These are phyloP conservation scores for Boletellus deceptivus DNA, from an alignment of 1,284 basidiomycete species.

Conservation along the genomic window DNA sequence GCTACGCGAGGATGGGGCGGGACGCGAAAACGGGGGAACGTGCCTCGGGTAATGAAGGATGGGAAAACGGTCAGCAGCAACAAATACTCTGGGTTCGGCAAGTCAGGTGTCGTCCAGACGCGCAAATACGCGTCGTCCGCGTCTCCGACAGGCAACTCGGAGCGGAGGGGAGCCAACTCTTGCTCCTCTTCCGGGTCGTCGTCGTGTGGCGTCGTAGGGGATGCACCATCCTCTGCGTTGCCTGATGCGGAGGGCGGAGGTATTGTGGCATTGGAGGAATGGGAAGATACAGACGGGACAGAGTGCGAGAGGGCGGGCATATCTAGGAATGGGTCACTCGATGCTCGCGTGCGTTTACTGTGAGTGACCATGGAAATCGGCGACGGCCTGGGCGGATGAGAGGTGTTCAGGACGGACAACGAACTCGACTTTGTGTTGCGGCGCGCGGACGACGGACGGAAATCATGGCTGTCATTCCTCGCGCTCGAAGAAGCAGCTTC, in stretches of 20 bases:
- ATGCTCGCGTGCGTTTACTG: conserved; percentile 63
- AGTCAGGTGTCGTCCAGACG: conserved; percentile 68
- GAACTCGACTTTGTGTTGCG: conserved; percentile 57
- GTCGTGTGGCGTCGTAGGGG: conserved; percentile 32
- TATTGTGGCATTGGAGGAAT: conserved; percentile 47
- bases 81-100: conserved; percentile 63
- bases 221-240: conserved; percentile 40
- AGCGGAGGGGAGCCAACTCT: conserved; percentile 30
- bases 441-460: conserved; percentile 43
- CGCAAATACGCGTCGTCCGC: conserved; percentile 56
- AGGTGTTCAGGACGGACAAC: conserved; percentile 38
- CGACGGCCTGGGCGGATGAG: conserved; percentile 34
- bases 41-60: conserved; percentile 58
- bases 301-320: conserved; percentile 57
- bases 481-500: conserved; percentile 49
- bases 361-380: conserved; percentile 42
- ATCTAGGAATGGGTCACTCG: conserved; percentile 78
- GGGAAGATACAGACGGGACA: conserved; percentile 48
- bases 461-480: conserved; percentile 33
- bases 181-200: conserved; percentile 38
- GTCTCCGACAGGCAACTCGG: conserved; percentile 44
- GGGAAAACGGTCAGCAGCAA: conserved; percentile 66
- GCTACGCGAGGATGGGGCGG: conserved; percentile 31
- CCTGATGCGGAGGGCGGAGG: conserved; percentile 32
- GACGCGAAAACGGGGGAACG: conserved; percentile 62